Evolutionary conservation across 169 alveolate genomes (phyloP), one percentile per base, ranked within the genome.

Genomic region (Prorocentrum cordatum): DNA sequence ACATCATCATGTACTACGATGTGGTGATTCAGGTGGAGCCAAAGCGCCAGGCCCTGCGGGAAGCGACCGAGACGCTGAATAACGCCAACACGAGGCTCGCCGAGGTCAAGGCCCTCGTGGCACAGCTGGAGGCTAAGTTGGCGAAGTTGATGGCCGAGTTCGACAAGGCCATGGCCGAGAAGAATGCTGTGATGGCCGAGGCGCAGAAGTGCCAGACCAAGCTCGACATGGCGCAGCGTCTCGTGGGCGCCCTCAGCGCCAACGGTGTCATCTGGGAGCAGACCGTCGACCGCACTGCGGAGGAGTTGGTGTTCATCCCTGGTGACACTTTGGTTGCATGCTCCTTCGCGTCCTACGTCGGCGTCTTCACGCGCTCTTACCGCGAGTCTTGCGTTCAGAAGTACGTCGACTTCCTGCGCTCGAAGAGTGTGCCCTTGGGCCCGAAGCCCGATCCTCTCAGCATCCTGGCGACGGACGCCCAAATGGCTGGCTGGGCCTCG

Each of bases 321-420:
- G 98, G 99, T 32, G 98, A 96, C 93, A 96, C 96, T 42, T 93
- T 97, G 31, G 89, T 97, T 27, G 96, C 99, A 18, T 93, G 97
- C 89, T 95, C 98, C 32, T 97, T 97, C 92, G 99, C 97, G 14
- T 95, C 98, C 32, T 96, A 96, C 87, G 95, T 96, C 32, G 99
- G 99, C 6, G 98, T 98, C 71, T 96, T 96, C 96, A 97, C 97
- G 92, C 96, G 96, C 92, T 94, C 95, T 73, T 62, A 62, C 38
- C 71, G 71, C 42, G 85, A 73, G 33, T 39, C n/a, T 29, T 20
- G 39, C 45, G 45, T 35, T 68, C 39, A 42, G 54, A 83, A 92
- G 71, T 95, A 95, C 93, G 61, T 94, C 64, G 94, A 93, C 31
- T 97, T 95, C 94, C 92, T 97, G 82, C 89, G 72, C 36, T 91